Conservation (phyloP, 495 filamentous ascomycete genomes). For the Trichoderma orchidacearum region DNA sequence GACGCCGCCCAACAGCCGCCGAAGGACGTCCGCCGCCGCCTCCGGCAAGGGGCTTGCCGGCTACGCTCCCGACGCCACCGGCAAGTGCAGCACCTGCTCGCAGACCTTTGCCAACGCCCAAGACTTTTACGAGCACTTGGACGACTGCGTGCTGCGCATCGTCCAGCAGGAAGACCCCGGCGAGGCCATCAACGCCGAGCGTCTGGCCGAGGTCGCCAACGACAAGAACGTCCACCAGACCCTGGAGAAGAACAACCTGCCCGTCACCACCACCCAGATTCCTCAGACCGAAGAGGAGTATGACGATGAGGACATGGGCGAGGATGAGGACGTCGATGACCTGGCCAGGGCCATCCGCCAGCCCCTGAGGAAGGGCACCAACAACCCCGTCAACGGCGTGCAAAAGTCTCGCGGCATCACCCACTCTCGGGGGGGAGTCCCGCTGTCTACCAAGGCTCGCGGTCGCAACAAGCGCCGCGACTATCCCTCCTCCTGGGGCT, state of each 20-base stretch:
- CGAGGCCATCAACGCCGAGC: conserved; percentile 86
- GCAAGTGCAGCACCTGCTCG: conserved; percentile 93
- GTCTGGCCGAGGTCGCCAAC: conserved; percentile 66
- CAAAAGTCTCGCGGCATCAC: conserved; percentile 43
- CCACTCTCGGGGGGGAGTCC: conserved; percentile 47
- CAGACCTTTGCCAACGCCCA: conserved; percentile 86
- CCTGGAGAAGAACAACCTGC: conserved; percentile 65
- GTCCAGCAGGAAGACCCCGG: conserved; percentile 95
- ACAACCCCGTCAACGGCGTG: conserved; percentile 32
- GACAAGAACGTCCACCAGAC: conserved; percentile 76
- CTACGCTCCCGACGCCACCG: conserved; percentile 63
- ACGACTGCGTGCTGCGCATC: conserved; percentile 94
- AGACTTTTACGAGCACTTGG: conserved; percentile 97
- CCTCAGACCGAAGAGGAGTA: conserved; percentile 53
- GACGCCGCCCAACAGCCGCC: conserved; percentile 88
- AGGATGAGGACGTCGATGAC: conserved; percentile 27
- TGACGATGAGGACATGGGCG: conserved; percentile 43
- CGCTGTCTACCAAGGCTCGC: conserved; percentile 49
- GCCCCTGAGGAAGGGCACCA: conserved; percentile 9
- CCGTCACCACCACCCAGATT: conserved; percentile 40
- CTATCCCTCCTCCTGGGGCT: conserved; percentile 88
- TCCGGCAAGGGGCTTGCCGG: conserved; percentile 42
- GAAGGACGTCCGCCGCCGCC: conserved; percentile 42
- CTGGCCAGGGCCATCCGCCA: conserved; percentile 13
- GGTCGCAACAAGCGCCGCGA: conserved; percentile 71